phyloP scores from a whole-genome alignment of 768 basidiomycete genomes.

The Auricularia heimuer region DNA sequence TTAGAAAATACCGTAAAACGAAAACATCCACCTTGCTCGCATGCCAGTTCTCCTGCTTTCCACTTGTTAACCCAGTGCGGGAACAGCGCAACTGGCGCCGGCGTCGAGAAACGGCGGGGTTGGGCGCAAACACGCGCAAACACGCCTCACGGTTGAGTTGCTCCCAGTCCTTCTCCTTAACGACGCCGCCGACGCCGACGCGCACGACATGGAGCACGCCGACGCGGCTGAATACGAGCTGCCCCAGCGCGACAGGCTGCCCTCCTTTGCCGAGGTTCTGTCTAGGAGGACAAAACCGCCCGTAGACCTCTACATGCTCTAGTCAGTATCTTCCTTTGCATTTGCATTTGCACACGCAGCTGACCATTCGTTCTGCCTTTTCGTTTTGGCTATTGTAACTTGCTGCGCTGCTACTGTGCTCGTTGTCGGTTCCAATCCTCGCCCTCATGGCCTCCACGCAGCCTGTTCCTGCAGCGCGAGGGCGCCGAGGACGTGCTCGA shows the following conservation, averaged over 20 bases:
- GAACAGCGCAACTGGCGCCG: no score
- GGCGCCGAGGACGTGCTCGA: constrained; percentile 94
- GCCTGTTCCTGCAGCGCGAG: constrained; percentile 92
- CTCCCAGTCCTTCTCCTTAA: no score
- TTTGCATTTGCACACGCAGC: constrained; percentile 6
- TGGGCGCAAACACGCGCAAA: no score
- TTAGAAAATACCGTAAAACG: no score
- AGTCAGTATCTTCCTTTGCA: constrained; percentile 47
- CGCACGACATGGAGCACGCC: constrained; percentile 38
- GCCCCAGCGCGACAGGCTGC: constrained; percentile 56
- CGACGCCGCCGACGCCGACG: neutral
- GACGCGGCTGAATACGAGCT: constrained; percentile 26
- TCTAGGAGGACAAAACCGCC: constrained; percentile 86
- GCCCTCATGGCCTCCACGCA: constrained; percentile 18
- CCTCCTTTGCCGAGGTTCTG: constrained; percentile 86
- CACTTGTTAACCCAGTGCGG: no score
- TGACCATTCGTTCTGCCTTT: neutral
- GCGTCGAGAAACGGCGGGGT: no score
- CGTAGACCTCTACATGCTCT: constrained; percentile 98
- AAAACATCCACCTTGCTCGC: no score
- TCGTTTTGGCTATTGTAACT: neutral
- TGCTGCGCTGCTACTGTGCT: neutral
- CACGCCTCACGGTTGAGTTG: no score
- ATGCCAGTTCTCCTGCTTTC: no score
- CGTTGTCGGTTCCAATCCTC: constrained; percentile 5